Evolutionary conservation across 257 asterid genomes (phyloP).

Genomic region (Solanum sejunctum): DNA sequence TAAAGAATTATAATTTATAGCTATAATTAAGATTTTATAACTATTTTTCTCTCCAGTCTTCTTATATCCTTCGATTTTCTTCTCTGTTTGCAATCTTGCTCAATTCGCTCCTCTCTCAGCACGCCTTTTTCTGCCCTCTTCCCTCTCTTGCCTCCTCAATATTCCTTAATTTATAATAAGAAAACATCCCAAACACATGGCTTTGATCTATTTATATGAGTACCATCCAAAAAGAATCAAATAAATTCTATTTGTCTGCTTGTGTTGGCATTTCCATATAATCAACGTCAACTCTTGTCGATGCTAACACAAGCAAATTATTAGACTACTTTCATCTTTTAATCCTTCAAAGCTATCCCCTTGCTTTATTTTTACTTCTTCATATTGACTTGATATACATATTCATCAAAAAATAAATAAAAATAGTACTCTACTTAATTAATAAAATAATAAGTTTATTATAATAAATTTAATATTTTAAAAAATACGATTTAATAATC

Average conservation of each 20-base stretch:
- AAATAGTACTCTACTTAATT: background rate
- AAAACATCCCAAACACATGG: background rate
- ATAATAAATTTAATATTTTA: background rate
- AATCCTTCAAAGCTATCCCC: background rate
- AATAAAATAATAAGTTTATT: background rate
- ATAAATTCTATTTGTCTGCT: background rate
- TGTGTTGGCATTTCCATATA: background rate
- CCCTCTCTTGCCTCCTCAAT: background rate
- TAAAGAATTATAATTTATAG: too few species aligned
- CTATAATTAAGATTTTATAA: too few species aligned
- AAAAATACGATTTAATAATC: background rate
- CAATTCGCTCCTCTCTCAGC: too few species aligned
- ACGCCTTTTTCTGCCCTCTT: too few species aligned
- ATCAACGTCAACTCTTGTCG: background rate
- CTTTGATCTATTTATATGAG: background rate
- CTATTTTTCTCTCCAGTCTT: too few species aligned
- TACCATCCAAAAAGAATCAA: background rate
- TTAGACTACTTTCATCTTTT: background rate
- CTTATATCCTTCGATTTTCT: too few species aligned
- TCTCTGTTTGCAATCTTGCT: too few species aligned
- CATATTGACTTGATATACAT: background rate
- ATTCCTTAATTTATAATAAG: background rate
- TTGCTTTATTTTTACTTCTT: background rate
- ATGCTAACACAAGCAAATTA: background rate
- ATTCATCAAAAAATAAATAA: background rate